Conservation (phyloP, 768 basidiomycete species). For the Pleurotus sapidus region DNA sequence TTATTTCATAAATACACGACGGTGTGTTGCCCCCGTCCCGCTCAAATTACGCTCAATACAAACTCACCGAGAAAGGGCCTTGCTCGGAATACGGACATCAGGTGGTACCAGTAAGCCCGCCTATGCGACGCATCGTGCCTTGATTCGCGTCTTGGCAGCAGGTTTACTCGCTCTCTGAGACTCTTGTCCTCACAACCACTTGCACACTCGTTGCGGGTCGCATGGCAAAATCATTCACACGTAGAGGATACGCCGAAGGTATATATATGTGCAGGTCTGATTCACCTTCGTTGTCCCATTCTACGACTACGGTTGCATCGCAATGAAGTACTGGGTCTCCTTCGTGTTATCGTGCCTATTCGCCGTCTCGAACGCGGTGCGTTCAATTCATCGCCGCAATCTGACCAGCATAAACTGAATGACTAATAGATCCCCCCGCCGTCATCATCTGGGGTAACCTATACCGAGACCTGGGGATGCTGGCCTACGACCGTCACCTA, state of each 20-base stretch:
- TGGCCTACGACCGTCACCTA: slow-evolving; percentile 7
- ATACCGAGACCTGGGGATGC: slow-evolving; percentile 3
- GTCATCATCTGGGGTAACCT: not conserved
- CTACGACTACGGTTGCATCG: too few relatives aligned
- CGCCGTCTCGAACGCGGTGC: not conserved
- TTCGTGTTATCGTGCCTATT: not conserved
- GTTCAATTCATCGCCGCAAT: not conserved
- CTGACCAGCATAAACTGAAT: not conserved
- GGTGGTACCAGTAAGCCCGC: too few relatives aligned
- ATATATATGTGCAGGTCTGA: too few relatives aligned
- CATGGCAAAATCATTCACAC: not conserved
- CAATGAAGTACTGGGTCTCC: not conserved
- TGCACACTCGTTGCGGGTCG: not conserved
- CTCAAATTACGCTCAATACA: too few relatives aligned
- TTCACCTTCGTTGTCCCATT: too few relatives aligned
- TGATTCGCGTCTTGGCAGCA: not conserved
- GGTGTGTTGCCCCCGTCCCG: too few relatives aligned
- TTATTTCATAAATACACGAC: not conserved
- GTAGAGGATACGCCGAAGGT: too few relatives aligned
- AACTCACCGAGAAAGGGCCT: too few relatives aligned
- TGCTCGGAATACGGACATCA: too few relatives aligned
- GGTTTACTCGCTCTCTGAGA: not conserved
- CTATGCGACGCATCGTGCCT: not conserved
- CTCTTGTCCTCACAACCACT: not conserved
- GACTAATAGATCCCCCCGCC: slow-evolving; percentile 3